Base-by-base conservation (phyloP, 2,329 filamentous ascomycete species). In the Pestalotiopsis sp. region DNA sequence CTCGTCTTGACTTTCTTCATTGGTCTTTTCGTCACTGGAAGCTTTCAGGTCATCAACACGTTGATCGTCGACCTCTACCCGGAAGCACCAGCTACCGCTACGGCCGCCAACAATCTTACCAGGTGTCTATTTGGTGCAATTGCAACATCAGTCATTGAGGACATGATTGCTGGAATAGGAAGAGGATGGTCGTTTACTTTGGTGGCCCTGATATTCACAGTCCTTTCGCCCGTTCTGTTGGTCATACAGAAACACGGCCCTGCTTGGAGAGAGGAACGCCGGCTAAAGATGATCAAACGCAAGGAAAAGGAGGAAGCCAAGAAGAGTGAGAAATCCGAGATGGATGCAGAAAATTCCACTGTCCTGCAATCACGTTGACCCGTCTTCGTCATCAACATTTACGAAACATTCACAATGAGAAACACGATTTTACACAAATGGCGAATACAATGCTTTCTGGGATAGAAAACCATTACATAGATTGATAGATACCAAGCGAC, bases 51-150 rank as follows among this genome's bases (percentile, higher is more conserved):
- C 59, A 82, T 91, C n/a, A 88, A 86, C 72, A 89, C 88, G 0
- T 79, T 92, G 6, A 83, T 91, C 14, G 86, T 92, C 1, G 90
- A 92, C 71, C 78, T 92, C 2, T 88, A 90, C 70, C 89, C 89
- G 0, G 80, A 86, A 27, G 84, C 86, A 1, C 89, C 89, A 0
- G 88, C 89, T 0, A 91, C 89, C 0, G 88, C 87, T 0, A 89
- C 89, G 1, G 89, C 90, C 0, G 87, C 89, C 0, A 90, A 90
- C 71, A 92, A 92, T 70, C 78, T 92, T 3, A 84, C 88, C 4
- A 80, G 90, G n/a, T 92, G 90, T 74, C 77, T 89, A 20, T 78
- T 89, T 57, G 89, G 88, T 27, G 90, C 90, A 0, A 85, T 81
- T 1, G 86, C 85, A 3, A 89, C 88, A 25, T 88, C 87, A 0